Percentiles rank a stretch among this genome's conserved stretches.
Evolutionary conservation across 495 filamentous ascomycete genomes (phyloP).

Genomic region (Wilcoxina mikolae): DNA sequence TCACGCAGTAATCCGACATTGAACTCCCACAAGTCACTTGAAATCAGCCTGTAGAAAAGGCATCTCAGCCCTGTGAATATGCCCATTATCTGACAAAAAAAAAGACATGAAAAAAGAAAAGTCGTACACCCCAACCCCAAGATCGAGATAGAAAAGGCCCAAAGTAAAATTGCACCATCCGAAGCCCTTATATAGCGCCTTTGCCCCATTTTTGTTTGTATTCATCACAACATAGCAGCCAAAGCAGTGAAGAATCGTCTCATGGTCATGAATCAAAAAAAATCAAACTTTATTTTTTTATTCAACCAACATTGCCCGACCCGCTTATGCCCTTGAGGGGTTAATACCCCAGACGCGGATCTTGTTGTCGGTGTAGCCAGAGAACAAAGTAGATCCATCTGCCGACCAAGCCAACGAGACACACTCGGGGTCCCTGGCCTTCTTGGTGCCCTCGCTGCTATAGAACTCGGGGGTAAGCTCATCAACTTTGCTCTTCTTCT

Average conservation of each 20-base stretch:
- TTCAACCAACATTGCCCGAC: conserved; percentile 3
- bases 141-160: neutral
- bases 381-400: conserved; percentile 97
- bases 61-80: too few species aligned
- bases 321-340: conserved; percentile 51
- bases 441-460: conserved; percentile 61
- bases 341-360: conserved; percentile 95
- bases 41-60: too few species aligned
- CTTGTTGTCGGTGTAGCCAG: conserved; percentile 99
- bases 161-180: neutral
- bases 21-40: too few species aligned
- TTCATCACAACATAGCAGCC: neutral
- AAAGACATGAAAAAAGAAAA: neutral
- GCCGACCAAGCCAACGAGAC: conserved; percentile 91
- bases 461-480: conserved; percentile 98
- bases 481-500: conserved; percentile 99
- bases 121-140: neutral
- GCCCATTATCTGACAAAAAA: conserved; percentile 4
- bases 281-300: conserved; percentile 8
- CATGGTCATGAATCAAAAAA: conserved; percentile 2
- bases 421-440: conserved; percentile 97
- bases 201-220: neutral
- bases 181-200: neutral
- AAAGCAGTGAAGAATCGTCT: neutral
- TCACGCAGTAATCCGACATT: too few species aligned